phyloP scores from a whole-genome alignment of 2,329 filamentous ascomycete genomes.

The Penicillium sp. region DNA sequence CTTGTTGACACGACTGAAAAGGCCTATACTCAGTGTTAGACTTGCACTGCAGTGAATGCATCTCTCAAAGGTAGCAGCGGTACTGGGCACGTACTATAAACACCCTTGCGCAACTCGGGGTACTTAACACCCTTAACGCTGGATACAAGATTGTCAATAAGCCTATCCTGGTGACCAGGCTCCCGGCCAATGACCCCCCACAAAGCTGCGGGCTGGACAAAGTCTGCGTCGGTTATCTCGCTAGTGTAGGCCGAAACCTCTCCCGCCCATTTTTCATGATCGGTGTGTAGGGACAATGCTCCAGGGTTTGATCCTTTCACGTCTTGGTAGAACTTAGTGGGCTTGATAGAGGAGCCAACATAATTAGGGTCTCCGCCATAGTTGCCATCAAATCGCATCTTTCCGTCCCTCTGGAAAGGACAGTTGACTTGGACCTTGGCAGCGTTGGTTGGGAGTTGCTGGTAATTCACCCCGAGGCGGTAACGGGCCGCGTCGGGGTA shows the following conservation, averaged over 20 bases:
- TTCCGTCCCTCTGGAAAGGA: too few species aligned
- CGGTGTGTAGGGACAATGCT: slow-evolving; percentile 23
- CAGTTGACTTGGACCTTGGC: too few species aligned
- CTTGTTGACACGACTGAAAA: slow-evolving; percentile 23
- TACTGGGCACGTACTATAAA: slow-evolving; percentile 31
- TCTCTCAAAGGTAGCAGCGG: too few species aligned
- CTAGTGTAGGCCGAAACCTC: slow-evolving; percentile 24
- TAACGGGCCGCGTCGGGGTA: too few species aligned
- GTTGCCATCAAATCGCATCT: too few species aligned
- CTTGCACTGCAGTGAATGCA: background rate
- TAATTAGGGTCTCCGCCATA: slow-evolving; percentile 65
- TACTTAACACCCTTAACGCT: slow-evolving; percentile 24
- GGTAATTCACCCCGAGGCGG: too few species aligned
- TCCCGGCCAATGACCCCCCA: slow-evolving; percentile 36
- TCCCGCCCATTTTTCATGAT: slow-evolving; percentile 33
- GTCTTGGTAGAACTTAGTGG: slow-evolving; percentile 17
- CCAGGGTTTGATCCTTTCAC: background rate
- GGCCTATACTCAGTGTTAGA: slow-evolving; percentile 6
- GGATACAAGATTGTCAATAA: slow-evolving; percentile 30
- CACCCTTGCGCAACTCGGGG: slow-evolving; percentile 23
- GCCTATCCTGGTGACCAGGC: slow-evolving; percentile 35
- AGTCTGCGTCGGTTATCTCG: slow-evolving; percentile 29
- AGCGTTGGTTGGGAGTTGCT: too few species aligned
- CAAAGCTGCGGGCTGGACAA: slow-evolving; percentile 31
- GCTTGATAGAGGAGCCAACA: slow-evolving; percentile 31